Base-by-base conservation (phyloP, 108 stramenopile species). In the Craspedostauros australis region DNA sequence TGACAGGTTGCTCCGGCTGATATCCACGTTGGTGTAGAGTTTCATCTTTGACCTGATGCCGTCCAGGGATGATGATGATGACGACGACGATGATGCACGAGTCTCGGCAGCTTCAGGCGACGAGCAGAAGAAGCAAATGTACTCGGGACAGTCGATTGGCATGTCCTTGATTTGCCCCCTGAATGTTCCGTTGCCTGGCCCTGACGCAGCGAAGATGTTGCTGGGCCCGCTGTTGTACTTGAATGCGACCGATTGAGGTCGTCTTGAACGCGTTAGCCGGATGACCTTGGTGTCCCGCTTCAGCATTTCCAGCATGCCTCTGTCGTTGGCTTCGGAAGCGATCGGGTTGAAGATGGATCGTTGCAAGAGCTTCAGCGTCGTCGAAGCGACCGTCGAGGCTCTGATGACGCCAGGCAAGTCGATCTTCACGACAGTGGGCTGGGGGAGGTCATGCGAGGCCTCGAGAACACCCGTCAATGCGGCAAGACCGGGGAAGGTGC, bases 141-240 rank as follows among this genome's bases (percentile, higher is more conserved):
- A 88, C 51, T 86, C 81, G 3, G 81, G 85, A 36, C 65, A 82
- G 23, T 79, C 77, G 18, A 77, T 68, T 19, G 82, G 75, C 32
- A 57, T 66, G 36, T 88, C 86, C 42, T 59, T 60, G 8, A 86
- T 4, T 4, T 22, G 4, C 12, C 32, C 29, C n/a, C n/a, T n/a
- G n/a, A n/a, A n/a, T 46, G 46, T 29, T 5, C 47, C 39, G 40
- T 20, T 9, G n/a, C 24, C 36, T 18, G 24, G 1, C 12, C 20
- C 19, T 8, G 14, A 18, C 7, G 18, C 41, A 37, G 47, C 64
- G 9, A 47, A 14, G 6, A 46, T 39, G 21, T 31, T 29, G n/a
- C 43, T 25, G 0, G 32, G 28, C 16, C 14, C 33, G 5, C 15
- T 24, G 31, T 55, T 25, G 54, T 64, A 55, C 9, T 54, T 41